Evolutionary conservation across 352 stramenopile genomes (phyloP), one percentile per base, ranked within the genome.

Genomic region (Globisporangium abappressorium): DNA sequence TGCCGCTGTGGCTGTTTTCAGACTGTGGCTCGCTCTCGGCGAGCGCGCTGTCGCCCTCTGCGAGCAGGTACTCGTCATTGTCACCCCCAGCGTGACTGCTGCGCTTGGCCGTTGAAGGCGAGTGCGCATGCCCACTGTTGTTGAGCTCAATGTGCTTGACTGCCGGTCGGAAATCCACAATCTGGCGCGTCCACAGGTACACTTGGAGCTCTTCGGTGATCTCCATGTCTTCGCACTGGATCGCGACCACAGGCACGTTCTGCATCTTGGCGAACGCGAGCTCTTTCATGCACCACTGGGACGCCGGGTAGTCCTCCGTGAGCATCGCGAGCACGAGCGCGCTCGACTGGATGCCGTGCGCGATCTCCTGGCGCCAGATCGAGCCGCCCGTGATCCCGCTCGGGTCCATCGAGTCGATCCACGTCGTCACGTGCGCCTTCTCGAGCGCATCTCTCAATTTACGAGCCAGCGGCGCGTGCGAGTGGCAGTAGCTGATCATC

Each of bases 401-500:
- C 0, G 87, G 87, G 6, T 91, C 84, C 85, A 95, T 93, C 8
- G 83, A 83, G 62, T 95, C 87, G 56, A 95, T 95, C 87, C 87
- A 95, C 30, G 87, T 95, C 22, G 87, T 95, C 20, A 95, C 77
- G 56, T 88, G 82, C 5, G 85, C 81, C 1, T 74, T 73, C 65
- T 95, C 87, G 26, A 95, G 59, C 5, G 81, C 78, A 38, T 92
- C 80, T 41, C 87, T 84, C 22, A 95, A 64, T 51, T 91, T 89
- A 6, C 77, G 76, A 20, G 87, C 87, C 56, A 95, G 71, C 5
- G 72, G 64, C 18, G 80, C 71, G 55, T 95, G 87, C n/a, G 87
- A 87, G 46, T 95, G 87, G 56, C 82, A 91, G 66, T 95, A 95
- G 53, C 87, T 95, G 62, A 95, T 95, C 87, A 95, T 95, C 7